Base-by-base conservation (phyloP, 1,139 yeast genomes). In the Sugiyamaella sp. region DNA sequence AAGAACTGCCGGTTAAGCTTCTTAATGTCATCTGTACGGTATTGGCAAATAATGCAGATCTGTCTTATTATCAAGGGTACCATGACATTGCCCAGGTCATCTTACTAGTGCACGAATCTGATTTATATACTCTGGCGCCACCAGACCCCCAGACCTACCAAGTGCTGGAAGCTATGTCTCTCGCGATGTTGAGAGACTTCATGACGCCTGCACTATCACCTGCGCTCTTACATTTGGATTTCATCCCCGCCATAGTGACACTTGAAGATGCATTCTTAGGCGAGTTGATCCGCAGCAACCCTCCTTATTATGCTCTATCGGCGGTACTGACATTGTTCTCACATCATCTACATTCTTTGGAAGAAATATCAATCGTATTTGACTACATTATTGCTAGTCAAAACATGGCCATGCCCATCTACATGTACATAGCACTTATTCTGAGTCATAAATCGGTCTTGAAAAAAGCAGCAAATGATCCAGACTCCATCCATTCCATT, bases 1-100 rank as follows among this genome's bases (percentile, higher is more conserved):
- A 62, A 57, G 51, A 53, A 19, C 54, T 60, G 22, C 78, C 81
- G 60, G 67, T 66, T 4, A 65, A 77, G 21, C 72, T 89, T 37
- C 70, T 71, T 9, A 70, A 70, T 12, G 63, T 87, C 27, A 80
- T 90, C 6, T 70, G 79, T 10, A 73, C 76, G 22, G 74, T 89
- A 1, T 73, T 93, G 21, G 70, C 89, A 29, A 76, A 76, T 29
- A 75, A 85, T 62, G 91, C 91, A 0, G 63, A 70, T 8, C 73
- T 91, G 44, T 75, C 81, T 56, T 93, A 93, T 69, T 93, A 89
- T 67, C 99, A 93, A 70, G 99, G 99, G 0, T 89, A 80, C 66
- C 98, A 93, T 70, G 98, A 93, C 65, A 75, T 91, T 35, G 91
- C 90, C 1, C 80, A 88, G 49, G 77, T 87, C 8, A 73, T 88